phyloP scores from a whole-genome alignment of 2,329 filamentous ascomycete genomes.

The Pseudogymnoascus sp. region DNA sequence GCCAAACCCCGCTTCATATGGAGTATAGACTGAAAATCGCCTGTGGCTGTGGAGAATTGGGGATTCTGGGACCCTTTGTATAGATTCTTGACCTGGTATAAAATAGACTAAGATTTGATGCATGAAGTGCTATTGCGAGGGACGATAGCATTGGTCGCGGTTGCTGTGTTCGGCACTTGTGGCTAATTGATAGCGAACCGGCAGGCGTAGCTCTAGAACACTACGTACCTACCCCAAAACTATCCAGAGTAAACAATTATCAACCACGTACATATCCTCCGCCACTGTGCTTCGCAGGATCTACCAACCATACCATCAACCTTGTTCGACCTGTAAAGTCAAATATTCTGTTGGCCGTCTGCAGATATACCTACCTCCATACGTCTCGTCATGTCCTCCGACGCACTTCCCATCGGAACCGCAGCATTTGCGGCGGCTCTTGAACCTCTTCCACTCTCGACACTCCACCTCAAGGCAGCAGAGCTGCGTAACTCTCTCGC shows the following conservation, averaged over 20 bases:
- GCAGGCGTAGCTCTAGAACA: neutral
- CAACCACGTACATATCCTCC: neutral
- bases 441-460: constrained; percentile 54
- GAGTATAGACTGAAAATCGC: neutral
- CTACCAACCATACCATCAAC: neutral
- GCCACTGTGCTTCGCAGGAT: neutral
- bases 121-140: neutral
- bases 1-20: neutral
- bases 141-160: neutral
- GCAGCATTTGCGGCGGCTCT: constrained; percentile 59
- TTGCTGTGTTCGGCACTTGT: neutral
- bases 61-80: neutral
- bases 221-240: neutral
- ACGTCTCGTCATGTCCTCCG: constrained; percentile 47
- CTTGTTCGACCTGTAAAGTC: neutral
- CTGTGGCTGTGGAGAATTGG: neutral
- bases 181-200: neutral
- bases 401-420: constrained; percentile 51
- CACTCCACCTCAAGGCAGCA: constrained; percentile 64
- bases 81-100: neutral
- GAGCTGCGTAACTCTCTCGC: constrained; percentile 68
- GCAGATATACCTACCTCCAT: neutral
- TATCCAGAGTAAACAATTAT: neutral
- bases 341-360: neutral
- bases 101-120: neutral